Evolutionary conservation across 192 early-diverging fungal species (phyloP).

Genomic region (Umbelopsis ramanniana): DNA sequence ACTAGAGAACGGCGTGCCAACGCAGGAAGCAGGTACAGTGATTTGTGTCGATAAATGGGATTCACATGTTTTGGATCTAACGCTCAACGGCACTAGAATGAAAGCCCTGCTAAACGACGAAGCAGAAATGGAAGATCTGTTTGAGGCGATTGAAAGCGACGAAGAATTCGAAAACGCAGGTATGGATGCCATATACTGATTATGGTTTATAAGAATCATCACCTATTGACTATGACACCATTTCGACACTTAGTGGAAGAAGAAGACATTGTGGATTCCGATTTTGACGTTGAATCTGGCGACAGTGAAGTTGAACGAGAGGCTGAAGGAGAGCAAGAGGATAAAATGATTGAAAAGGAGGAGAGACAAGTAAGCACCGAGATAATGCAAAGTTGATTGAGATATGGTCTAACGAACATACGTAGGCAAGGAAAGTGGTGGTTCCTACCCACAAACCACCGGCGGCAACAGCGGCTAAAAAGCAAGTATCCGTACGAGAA

Average conservation of each 20-base stretch:
- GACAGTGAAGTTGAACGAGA: conserved; percentile 53
- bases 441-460: conserved; percentile 20
- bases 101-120: conserved; percentile 53
- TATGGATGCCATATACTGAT: conserved; percentile 26
- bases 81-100: conserved; percentile 40
- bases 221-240: neutral
- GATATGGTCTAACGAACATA: neutral
- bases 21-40: conserved; percentile 49
- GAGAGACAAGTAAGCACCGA: conserved; percentile 41
- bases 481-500: neutral
- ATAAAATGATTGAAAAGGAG: conserved; percentile 40
- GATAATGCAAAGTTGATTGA: neutral
- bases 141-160: conserved; percentile 55
- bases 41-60: no score
- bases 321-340: conserved; percentile 35
- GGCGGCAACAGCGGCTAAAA: neutral
- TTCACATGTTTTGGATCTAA: neutral
- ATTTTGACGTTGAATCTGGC: conserved; percentile 54
- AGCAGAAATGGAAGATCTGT: conserved; percentile 59
- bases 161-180: conserved; percentile 49
- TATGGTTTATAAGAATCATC: neutral
- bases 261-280: conserved; percentile 59
- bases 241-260: conserved; percentile 29
- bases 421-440: conserved; percentile 23
- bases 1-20: conserved; percentile 47